Conservation (phyloP, 352 stramenopile genomes). For the Pythium plurisporium region DNA sequence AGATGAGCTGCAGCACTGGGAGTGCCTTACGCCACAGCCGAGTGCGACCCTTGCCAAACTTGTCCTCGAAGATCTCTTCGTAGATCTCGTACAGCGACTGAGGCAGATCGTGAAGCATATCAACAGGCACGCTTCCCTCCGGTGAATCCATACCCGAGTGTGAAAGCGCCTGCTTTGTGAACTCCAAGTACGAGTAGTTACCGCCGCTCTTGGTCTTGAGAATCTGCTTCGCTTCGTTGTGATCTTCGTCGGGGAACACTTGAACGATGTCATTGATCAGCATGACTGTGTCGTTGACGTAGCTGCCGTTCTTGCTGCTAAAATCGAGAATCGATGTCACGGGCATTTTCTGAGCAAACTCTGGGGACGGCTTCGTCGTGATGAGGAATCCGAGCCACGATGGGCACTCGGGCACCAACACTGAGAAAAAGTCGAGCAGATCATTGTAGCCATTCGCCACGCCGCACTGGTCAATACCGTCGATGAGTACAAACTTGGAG, state of each 20-base stretch:
- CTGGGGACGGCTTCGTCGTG: conserved; percentile 60
- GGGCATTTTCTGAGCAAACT: conserved; percentile 51
- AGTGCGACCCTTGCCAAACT: conserved; percentile 71
- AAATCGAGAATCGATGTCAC: conserved; percentile 75
- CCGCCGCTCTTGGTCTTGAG: conserved; percentile 66
- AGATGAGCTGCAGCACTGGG: conserved; percentile 66
- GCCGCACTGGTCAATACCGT: conserved; percentile 71
- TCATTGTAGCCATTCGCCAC: conserved; percentile 42
- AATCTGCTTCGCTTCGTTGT: conserved; percentile 38
- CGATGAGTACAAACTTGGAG: conserved; percentile 60
- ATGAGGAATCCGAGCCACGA: conserved; percentile 69
- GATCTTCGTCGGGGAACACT: conserved; percentile 44
- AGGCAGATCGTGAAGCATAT: conserved; percentile 66
- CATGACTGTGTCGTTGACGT: conserved; percentile 47
- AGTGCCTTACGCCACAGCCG: conserved; percentile 77
- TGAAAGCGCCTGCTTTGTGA: conserved; percentile 71
- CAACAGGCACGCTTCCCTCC: conserved; percentile 41
- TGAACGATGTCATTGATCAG: conserved; percentile 56
- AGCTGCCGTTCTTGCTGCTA: conserved; percentile 52
- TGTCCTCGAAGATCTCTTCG: conserved; percentile 84
- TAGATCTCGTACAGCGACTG: conserved; percentile 82
- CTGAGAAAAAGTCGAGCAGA: conserved; percentile 60
- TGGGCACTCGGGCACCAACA: conserved; percentile 55
- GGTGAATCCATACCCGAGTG: conserved; percentile 60
- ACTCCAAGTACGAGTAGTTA: conserved; percentile 79